phyloP scores from a whole-genome alignment of 1,139 yeast species.

The Lodderomyces metapsilosis region DNA sequence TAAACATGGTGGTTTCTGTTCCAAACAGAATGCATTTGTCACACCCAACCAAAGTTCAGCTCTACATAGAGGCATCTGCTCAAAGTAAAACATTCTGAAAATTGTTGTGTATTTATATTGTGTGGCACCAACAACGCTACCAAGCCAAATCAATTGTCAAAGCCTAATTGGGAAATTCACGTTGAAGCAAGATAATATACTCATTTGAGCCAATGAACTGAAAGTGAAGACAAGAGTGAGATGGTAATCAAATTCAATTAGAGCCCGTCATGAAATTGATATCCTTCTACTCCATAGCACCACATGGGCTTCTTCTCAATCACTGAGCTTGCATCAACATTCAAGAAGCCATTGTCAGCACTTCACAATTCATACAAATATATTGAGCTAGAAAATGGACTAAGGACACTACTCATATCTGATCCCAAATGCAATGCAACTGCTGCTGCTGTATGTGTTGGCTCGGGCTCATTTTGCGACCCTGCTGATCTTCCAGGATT shows the following conservation, averaged over 20 bases:
- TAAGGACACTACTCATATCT: constrained; percentile 50
- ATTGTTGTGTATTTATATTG: neutral
- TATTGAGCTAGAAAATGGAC: constrained; percentile 50
- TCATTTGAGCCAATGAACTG: neutral
- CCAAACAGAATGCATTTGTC: no score
- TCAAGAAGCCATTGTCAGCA: constrained; percentile 33
- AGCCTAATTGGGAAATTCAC: constrained; percentile 10
- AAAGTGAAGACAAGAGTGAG: no score
- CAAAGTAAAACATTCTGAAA: no score
- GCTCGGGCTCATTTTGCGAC: constrained; percentile 64
- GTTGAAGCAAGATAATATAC: neutral
- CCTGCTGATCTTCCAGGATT: constrained; percentile 55
- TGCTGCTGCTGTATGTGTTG: constrained; percentile 48
- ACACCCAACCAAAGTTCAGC: no score
- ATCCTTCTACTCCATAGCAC: neutral
- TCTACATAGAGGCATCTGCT: no score
- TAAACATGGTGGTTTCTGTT: no score
- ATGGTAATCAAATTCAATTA: no score
- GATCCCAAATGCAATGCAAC: constrained; percentile 52
- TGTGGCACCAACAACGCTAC: neutral
- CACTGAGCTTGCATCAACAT: constrained; percentile 17
- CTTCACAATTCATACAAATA: constrained; percentile 39
- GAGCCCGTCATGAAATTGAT: no score
- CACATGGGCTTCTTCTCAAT: constrained; percentile 17
- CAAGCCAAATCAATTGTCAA: constrained; percentile 6